Evolutionary conservation across 768 basidiomycete species (phyloP).

Genomic region (Boletus vinaceobasis): DNA sequence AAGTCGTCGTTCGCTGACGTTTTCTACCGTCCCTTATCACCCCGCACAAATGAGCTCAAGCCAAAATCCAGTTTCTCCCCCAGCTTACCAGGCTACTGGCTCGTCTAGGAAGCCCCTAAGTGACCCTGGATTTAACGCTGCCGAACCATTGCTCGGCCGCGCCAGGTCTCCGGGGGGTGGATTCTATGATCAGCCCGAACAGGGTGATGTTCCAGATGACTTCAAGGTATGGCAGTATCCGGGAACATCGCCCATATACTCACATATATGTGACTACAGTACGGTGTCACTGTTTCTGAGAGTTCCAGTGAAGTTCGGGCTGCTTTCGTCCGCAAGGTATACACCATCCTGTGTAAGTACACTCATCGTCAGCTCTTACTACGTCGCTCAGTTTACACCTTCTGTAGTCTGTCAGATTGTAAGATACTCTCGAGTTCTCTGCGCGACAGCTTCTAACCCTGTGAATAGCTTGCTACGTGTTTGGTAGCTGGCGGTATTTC

Average conservation of each 20-base stretch:
- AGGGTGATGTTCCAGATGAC: conserved; percentile 83
- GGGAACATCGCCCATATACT: not conserved
- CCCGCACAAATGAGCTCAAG: conserved; percentile 48
- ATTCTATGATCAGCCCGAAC: conserved; percentile 71
- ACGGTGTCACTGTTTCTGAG: conserved; percentile 77
- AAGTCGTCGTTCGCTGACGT: conserved; percentile 8
- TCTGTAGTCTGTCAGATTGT: conserved; percentile 69
- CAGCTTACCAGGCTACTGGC: conserved; percentile 49
- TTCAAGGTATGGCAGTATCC: conserved; percentile 67
- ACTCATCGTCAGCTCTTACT: not conserved
- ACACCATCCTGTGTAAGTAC: conserved; percentile 78
- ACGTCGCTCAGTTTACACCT: conserved; percentile 1
- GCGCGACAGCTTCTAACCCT: conserved; percentile 1
- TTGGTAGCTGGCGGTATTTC: conserved; percentile 73
- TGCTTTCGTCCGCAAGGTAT: conserved; percentile 90
- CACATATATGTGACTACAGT: conserved; percentile 40
- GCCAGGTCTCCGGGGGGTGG: conserved; percentile 46
- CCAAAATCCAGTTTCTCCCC: conserved; percentile 58
- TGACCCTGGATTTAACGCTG: conserved; percentile 34
- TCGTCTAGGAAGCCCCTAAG: conserved; percentile 36
- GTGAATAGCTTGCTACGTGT: conserved; percentile 61
- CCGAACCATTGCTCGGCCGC: conserved; percentile 56
- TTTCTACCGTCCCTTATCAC: conserved; percentile 16
- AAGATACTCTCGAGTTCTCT: conserved; percentile 18
- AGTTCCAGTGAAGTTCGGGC: conserved; percentile 74